Percentiles rank a stretch among this genome's conserved stretches.
phyloP scores from a whole-genome alignment of 2,329 filamentous ascomycete species.

The Corniculantispora saksenae region DNA sequence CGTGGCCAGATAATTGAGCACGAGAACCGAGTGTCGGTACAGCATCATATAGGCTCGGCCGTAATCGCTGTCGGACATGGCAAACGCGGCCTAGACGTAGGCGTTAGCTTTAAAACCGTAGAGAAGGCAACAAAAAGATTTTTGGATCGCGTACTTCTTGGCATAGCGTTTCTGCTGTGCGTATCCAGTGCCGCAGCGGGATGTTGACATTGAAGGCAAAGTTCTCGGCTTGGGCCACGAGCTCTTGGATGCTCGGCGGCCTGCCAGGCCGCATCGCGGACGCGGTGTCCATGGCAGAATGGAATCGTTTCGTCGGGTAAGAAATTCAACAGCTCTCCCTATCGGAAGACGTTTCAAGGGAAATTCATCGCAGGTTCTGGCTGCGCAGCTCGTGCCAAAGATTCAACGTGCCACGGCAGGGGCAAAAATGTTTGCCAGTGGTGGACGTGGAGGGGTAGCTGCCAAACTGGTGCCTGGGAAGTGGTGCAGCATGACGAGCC shows the following conservation, averaged over 20 bases:
- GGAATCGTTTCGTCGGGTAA: background rate
- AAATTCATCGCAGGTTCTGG: background rate
- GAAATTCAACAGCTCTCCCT: conserved; percentile 6
- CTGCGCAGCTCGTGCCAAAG: conserved; percentile 1
- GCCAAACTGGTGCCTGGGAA: conserved; percentile 13
- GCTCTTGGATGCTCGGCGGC: conserved; percentile 73
- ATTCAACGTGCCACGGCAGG: conserved; percentile 3
- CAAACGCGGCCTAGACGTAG: conserved; percentile 70
- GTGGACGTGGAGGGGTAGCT: conserved; percentile 18
- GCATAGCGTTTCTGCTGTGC: conserved; percentile 75
- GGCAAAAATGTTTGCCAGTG: conserved; percentile 12
- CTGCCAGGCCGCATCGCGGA: conserved; percentile 39
- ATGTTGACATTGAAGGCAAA: conserved; percentile 81
- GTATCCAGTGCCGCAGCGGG: conserved; percentile 77
- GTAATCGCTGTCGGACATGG: conserved; percentile 81
- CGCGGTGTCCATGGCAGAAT: conserved; percentile 29
- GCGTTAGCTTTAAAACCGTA: conserved; percentile 21
- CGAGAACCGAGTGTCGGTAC: conserved; percentile 85
- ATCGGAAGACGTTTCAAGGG: background rate
- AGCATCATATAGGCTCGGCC: conserved; percentile 87
- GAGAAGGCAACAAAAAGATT: background rate
- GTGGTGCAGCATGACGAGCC: conserved; percentile 7
- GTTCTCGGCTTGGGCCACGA: conserved; percentile 71
- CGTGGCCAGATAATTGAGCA: conserved; percentile 70
- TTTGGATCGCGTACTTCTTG: conserved; percentile 66